phyloP scores from a whole-genome alignment of 2,329 filamentous ascomycete genomes.

The Sarocladiaceae sp. region DNA sequence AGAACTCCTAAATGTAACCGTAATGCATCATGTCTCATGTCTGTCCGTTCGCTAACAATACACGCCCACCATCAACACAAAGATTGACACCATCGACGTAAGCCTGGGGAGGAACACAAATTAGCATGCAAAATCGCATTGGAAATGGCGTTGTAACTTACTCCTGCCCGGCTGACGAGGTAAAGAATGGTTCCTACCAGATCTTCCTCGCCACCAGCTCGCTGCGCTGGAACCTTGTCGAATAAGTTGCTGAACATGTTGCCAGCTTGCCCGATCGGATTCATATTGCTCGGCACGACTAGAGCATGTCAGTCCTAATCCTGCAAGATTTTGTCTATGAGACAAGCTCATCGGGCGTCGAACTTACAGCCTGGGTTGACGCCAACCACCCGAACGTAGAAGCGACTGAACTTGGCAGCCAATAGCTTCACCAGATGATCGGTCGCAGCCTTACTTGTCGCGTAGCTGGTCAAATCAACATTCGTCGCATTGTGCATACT shows the following conservation, averaged over 20 bases:
- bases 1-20: too few species aligned
- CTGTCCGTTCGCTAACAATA: slow-evolving; percentile 26
- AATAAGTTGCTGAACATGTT: slow-evolving; percentile 28
- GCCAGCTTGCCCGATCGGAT: slow-evolving; percentile 24
- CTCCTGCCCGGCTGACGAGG: slow-evolving; percentile 25
- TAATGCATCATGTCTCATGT: slow-evolving; percentile 10
- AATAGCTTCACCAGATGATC: slow-evolving; percentile 46
- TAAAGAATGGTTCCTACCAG: slow-evolving; percentile 26
- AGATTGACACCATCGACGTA: slow-evolving; percentile 26
- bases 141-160: slow-evolving; percentile 16
- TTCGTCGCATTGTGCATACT: slow-evolving; percentile 50
- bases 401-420: slow-evolving; percentile 39
- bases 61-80: slow-evolving; percentile 25
- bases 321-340: background rate
- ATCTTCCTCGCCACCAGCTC: slow-evolving; percentile 24
- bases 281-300: slow-evolving; percentile 32
- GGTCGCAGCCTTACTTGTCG: slow-evolving; percentile 45
- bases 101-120: slow-evolving; percentile 15
- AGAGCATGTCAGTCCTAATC: background rate
- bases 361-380: slow-evolving; percentile 30
- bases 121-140: background rate
- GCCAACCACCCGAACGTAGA: slow-evolving; percentile 26
- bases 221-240: slow-evolving; percentile 26
- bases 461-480: slow-evolving; percentile 48
- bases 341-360: background rate